A percentile compares a stretch with the other conserved stretches of the same genome.
phyloP scores from a whole-genome alignment of 140 eudicot genomes.

The Flaveria floridana region DNA sequence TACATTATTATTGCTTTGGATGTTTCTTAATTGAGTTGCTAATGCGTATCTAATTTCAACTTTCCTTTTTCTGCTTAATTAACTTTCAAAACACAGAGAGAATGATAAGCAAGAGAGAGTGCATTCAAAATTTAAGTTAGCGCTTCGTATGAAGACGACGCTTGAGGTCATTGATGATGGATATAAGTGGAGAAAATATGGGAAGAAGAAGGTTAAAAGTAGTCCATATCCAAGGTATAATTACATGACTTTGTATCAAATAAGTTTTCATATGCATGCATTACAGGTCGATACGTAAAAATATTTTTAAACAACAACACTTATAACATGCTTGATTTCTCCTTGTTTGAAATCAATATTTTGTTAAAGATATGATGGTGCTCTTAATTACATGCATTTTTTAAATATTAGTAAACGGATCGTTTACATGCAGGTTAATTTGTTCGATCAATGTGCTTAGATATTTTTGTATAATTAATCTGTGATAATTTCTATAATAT shows the following conservation, averaged over 20 bases:
- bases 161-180: conserved; percentile 19
- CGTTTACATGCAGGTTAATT: no score
- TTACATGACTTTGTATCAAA: not conserved
- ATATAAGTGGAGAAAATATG: conserved; percentile 25
- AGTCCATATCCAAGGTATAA: conserved; percentile 41
- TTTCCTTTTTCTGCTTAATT: conserved; percentile 1
- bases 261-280: no score
- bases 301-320: no score
- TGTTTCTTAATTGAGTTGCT: not conserved
- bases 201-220: conserved; percentile 39
- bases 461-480: no score
- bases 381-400: no score
- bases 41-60: not conserved
- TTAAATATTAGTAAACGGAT: no score
- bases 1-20: not conserved
- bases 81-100: conserved; percentile 11
- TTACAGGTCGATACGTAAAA: no score
- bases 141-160: conserved; percentile 33
- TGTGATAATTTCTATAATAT: no score
- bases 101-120: conserved; percentile 12
- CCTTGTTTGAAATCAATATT: not conserved
- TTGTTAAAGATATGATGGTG: no score
- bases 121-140: conserved; percentile 26
- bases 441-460: no score
- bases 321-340: not conserved